Percentiles rank a stretch among this genome's conserved stretches.
Evolutionary conservation across 306 rosid species (phyloP).

Genomic region (Geum urbanum): DNA sequence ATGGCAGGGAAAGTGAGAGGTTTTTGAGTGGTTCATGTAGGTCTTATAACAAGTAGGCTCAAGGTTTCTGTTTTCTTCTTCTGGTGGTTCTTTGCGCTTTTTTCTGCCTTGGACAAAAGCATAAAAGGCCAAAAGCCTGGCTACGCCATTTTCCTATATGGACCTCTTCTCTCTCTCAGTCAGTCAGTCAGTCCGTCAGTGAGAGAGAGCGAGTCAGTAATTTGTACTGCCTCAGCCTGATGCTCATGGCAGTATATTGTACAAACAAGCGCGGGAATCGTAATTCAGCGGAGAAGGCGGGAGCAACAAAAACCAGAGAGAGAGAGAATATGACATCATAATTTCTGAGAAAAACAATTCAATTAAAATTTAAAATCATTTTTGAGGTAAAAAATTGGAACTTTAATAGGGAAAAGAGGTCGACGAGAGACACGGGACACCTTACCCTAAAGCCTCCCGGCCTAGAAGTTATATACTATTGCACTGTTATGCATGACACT

Average conservation of each 20-base stretch:
- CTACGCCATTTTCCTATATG: constrained; percentile 24
- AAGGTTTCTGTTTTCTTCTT: constrained; percentile 40
- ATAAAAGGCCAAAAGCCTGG: constrained; percentile 40
- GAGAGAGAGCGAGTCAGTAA: not conserved
- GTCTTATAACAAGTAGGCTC: constrained; percentile 39
- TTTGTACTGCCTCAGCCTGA: constrained; percentile 1
- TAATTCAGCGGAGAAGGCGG: constrained; percentile 43
- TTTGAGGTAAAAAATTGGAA: not conserved
- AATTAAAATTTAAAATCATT: too few species aligned
- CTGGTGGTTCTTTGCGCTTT: constrained; percentile 7
- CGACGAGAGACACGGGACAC: constrained; percentile 5
- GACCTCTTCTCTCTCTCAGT: not conserved
- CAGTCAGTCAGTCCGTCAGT: not conserved
- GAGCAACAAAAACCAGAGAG: constrained; percentile 27
- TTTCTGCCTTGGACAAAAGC: constrained; percentile 41
- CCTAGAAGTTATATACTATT: not conserved
- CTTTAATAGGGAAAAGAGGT: too few species aligned
- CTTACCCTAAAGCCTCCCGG: not conserved
- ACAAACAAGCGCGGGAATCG: constrained; percentile 30
- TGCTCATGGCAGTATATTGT: constrained; percentile 13
- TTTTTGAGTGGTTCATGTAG: constrained; percentile 31
- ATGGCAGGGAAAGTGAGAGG: constrained; percentile 19
- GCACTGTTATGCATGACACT: not conserved
- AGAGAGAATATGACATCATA: constrained; percentile 9
- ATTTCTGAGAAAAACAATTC: not conserved